Evolutionary conservation across 2,329 filamentous ascomycete genomes (phyloP).

Genomic region (Pyrenochaeta sp.): DNA sequence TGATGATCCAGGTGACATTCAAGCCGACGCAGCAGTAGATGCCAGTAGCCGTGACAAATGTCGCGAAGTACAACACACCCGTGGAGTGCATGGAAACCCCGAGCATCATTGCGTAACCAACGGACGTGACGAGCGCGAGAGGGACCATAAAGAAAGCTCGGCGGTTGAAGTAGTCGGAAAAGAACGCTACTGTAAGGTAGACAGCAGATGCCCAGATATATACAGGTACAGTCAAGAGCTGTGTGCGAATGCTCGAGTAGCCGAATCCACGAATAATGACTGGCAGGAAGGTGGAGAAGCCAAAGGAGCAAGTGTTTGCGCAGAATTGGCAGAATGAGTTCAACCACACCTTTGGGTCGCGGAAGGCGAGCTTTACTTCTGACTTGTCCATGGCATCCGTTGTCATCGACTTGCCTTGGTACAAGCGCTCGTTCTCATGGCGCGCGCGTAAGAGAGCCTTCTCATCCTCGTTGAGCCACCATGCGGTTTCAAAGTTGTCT

Average conservation of each 20-base stretch:
- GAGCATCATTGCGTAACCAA: constrained; percentile 59
- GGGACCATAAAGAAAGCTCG: constrained; percentile 31
- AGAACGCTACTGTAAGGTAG: constrained; percentile 31
- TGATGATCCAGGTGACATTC: constrained; percentile 64
- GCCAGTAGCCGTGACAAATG: constrained; percentile 61
- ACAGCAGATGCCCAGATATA: constrained; percentile 31
- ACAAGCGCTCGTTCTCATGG: constrained; percentile 54
- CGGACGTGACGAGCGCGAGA: constrained; percentile 47
- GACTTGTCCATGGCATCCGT: constrained; percentile 88
- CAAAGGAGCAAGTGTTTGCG: constrained; percentile 22
- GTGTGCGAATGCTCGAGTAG: constrained; percentile 29
- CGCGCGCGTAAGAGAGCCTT: constrained; percentile 60
- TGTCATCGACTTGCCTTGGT: constrained; percentile 66
- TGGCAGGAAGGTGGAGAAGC: constrained; percentile 32
- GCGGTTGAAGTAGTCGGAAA: constrained; percentile 26
- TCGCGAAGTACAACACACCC: constrained; percentile 58
- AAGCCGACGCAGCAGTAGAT: constrained; percentile 63
- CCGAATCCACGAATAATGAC: constrained; percentile 33
- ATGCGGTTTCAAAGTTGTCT: constrained; percentile 56
- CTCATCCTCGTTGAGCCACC: constrained; percentile 60
- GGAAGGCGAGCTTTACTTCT: constrained; percentile 85
- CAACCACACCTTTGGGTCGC: constrained; percentile 61
- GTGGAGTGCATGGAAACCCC: constrained; percentile 29
- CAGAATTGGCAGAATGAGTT: constrained; percentile 59
- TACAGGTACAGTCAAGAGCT: constrained; percentile 38